Conservation (phyloP, 2,329 filamentous ascomycete species). For the Tolypocladium capitatum region DNA sequence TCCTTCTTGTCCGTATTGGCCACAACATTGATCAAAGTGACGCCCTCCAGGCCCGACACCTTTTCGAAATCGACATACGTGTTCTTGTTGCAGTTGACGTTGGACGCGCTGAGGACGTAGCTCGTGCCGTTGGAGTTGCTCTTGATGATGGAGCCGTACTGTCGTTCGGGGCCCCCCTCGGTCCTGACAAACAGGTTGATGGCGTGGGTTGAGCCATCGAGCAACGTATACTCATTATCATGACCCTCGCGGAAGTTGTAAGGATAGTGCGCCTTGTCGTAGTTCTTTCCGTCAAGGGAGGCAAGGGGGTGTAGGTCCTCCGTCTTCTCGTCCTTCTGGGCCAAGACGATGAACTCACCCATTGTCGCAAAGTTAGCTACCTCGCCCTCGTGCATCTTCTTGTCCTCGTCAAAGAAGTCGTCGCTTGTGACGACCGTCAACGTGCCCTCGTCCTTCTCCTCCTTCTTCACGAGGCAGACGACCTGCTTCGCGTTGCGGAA, state of each 20-base stretch:
- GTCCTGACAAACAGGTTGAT: conserved; percentile 89
- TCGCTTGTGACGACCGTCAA: conserved; percentile 63
- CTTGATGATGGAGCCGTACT: conserved; percentile 84
- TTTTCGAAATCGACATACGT: conserved; percentile 95
- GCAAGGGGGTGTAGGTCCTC: conserved; percentile 63
- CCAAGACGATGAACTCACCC: conserved; percentile 91
- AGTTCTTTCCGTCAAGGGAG: conserved; percentile 72
- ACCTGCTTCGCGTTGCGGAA: conserved; percentile 41
- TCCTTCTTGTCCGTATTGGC: conserved; percentile 61
- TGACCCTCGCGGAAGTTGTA: conserved; percentile 67
- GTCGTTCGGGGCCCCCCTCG: conserved; percentile 46
- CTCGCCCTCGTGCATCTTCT: conserved; percentile 34
- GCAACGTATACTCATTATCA: conserved; percentile 76
- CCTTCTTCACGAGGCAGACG: conserved; percentile 42
- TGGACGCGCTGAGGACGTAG: conserved; percentile 70
- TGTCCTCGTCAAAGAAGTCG: conserved; percentile 59
- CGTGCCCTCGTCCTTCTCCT: conserved; percentile 46
- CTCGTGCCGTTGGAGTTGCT: conserved; percentile 97
- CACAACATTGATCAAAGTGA: conserved; percentile 77
- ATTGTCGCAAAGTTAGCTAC: conserved; percentile 85
- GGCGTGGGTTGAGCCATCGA: conserved; percentile 89
- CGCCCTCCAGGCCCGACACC: conserved; percentile 81
- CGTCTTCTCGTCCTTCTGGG: conserved; percentile 55
- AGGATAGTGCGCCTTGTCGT: conserved; percentile 77
- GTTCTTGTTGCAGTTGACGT: conserved; percentile 64